These are phyloP conservation scores for Fraxinus paxiana DNA, from an alignment of 305 asterid genomes.

Conservation along the genomic window DNA sequence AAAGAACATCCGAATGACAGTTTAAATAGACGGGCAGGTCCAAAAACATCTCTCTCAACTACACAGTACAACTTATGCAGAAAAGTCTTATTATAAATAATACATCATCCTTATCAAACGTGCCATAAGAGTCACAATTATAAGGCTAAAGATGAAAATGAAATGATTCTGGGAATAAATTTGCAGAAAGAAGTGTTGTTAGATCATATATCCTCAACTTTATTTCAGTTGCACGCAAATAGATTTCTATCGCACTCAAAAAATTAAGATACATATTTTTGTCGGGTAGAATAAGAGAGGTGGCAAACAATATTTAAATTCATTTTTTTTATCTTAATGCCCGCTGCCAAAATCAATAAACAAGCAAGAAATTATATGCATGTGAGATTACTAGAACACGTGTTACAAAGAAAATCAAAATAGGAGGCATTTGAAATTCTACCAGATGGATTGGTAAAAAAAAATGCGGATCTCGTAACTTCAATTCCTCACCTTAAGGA, in stretches of 20 bases:
- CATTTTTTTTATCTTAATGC: background rate
- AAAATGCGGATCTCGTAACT: background rate
- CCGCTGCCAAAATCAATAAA: background rate
- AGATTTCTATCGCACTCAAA: background rate
- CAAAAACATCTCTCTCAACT: background rate
- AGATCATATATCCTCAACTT: background rate
- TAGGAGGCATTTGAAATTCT: background rate
- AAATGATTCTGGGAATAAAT: background rate
- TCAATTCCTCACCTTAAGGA: slow-evolving; percentile 20
- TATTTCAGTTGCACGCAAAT: background rate
- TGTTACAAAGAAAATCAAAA: background rate
- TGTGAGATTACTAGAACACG: background rate
- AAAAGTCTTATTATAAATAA: background rate
- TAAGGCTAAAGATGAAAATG: background rate
- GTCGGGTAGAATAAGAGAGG: background rate
- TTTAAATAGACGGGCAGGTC: background rate
- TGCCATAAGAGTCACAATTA: background rate
- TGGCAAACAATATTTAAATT: background rate
- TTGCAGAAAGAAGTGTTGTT: background rate
- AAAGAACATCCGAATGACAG: background rate
- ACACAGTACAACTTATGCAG: background rate
- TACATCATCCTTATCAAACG: background rate
- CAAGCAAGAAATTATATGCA: background rate
- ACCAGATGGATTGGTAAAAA: background rate
- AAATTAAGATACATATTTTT: background rate